Evolutionary conservation across 768 basidiomycete species (phyloP), one percentile per base, ranked within the genome.

Genomic region (Symmetrospora coprosmae): DNA sequence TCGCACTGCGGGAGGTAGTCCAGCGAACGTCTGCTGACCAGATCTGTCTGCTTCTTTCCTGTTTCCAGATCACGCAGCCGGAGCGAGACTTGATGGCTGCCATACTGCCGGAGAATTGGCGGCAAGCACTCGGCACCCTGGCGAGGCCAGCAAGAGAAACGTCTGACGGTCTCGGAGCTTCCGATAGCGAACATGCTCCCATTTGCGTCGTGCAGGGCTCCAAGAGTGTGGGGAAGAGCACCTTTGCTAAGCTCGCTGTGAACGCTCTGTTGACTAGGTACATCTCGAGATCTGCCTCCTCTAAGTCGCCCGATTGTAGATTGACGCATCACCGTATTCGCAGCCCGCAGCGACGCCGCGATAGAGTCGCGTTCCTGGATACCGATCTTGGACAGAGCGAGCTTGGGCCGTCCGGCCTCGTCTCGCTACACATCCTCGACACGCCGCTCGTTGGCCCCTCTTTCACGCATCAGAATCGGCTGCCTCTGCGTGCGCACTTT

Each of bases 311-410:
- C n/a, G n/a, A n/a, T n/a, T n/a, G n/a, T n/a, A n/a, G n/a, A n/a
- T n/a, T n/a, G n/a, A n/a, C n/a, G 53, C n/a, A 43, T 52, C 61
- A 49, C 48, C 23, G 13, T 16, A 27, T 2, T 53, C 25, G 0
- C 39, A 8, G 14, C 17, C 19, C 30, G 2, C 17, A 35, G 28
- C 13, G 61, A 87, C 85, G 28, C n/a, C 87, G 86, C 73, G 76
- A 76, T 23, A 77, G 77, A n/a, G 87, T 96, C 2, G 91, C 89
- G 0, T 94, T 80, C 70, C 78, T 99, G 7, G 92, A 97, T 70
- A 87, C 86, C 61, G 92, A 99, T 72, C 67, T 87, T 2, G 92
- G 92, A 17, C 92, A 99, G 72, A 85, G 88, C 2, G 91, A 96
- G 72, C 92, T 96, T 69, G 84, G 85, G 0, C 83, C 87, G 0